Conservation (phyloP, 345 rosid genomes). For the Hibiscus tridactylites region DNA sequence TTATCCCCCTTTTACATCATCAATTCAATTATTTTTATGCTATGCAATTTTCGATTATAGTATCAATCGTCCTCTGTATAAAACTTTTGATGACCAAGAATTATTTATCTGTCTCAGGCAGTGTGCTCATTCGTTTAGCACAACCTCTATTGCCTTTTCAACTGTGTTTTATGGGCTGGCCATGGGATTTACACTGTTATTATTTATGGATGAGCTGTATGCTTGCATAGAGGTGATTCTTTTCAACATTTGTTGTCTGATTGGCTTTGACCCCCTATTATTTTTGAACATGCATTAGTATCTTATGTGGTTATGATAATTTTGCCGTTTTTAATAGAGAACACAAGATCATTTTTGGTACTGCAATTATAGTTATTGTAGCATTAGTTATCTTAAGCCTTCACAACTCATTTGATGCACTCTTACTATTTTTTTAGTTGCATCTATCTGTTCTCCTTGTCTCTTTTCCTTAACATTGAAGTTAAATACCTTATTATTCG, state of each 20-base stretch:
- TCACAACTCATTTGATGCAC: neutral
- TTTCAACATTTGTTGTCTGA: neutral
- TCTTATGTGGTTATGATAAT: neutral
- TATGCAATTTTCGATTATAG: neutral
- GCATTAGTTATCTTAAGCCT: neutral
- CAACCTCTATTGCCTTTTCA: conserved; percentile 40
- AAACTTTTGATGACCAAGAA: neutral
- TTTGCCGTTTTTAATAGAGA: neutral
- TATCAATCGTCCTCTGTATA: neutral
- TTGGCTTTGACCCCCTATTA: conserved; percentile 1
- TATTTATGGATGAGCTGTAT: conserved; percentile 50
- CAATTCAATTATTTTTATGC: neutral
- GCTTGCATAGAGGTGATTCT: conserved; percentile 55
- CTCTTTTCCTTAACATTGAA: neutral
- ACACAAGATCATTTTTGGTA: neutral
- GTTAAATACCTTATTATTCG: neutral
- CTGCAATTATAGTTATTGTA: neutral
- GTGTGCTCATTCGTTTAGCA: conserved; percentile 48
- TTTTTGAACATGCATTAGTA: neutral
- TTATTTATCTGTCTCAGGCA: conserved; percentile 47
- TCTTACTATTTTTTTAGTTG: neutral
- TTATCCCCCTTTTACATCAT: neutral
- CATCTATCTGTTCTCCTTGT: neutral
- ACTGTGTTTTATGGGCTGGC: conserved; percentile 44
- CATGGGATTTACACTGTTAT: conserved; percentile 39